Conservation (phyloP, 306 rosid species). For the Cyclanthera cordifolia region DNA sequence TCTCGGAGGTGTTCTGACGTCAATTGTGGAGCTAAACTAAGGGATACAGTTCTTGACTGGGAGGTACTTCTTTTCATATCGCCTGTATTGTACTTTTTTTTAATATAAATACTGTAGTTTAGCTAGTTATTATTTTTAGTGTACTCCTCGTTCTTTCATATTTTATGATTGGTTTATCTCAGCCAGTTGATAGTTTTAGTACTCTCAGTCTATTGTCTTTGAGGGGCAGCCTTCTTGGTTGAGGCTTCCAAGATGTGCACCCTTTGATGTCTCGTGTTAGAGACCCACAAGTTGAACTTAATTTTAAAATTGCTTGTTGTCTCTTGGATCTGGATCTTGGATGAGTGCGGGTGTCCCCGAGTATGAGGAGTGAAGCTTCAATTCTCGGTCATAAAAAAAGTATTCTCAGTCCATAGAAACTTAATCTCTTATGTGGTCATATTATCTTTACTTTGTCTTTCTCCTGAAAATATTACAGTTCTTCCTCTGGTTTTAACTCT, state of each 20-base stretch:
- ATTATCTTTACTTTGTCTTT: neutral
- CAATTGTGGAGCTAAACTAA: conserved; percentile 63
- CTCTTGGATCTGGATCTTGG: too few species aligned
- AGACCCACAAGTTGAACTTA: too few species aligned
- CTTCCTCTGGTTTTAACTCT: neutral
- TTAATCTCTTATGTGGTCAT: neutral
- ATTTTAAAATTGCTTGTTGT: too few species aligned
- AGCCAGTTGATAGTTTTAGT: neutral
- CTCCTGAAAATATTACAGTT: neutral
- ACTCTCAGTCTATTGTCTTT: neutral
- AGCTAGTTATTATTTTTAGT: neutral
- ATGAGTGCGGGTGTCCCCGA: too few species aligned
- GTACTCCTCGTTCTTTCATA: neutral
- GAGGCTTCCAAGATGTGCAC: too few species aligned
- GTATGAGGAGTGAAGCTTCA: too few species aligned
- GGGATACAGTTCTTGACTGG: conserved; percentile 99
- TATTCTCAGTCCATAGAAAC: neutral
- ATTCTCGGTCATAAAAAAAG: too few species aligned
- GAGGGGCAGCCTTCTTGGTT: too few species aligned
- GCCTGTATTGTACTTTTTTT: conserved; percentile 10
- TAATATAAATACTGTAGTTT: neutral
- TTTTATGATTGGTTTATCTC: neutral
- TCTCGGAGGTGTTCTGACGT: conserved; percentile 61
- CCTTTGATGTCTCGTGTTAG: too few species aligned
- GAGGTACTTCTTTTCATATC: conserved; percentile 43